Base-by-base conservation (phyloP, 306 rosid species). In the Castanopsis chinensis region DNA sequence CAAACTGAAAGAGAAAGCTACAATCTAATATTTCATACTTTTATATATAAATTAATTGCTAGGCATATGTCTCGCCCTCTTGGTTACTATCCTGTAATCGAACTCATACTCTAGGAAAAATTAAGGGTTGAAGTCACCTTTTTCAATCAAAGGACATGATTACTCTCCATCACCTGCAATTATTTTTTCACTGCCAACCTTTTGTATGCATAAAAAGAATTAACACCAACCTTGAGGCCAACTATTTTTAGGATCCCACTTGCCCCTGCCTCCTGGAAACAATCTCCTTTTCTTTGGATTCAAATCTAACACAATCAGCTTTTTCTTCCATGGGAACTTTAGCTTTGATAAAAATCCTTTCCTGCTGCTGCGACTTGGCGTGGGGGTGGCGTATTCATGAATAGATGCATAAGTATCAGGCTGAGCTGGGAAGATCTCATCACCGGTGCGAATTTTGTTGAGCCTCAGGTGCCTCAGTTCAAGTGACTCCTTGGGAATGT, bases 201-300 rank as follows among this genome's bases (percentile, higher is more conserved):
- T n/a, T n/a, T 7, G 20, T 4, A 51, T 27, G 49, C 57, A 10
- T 55, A 53, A 19, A 35, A n/a, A 45, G 25, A 56, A 71, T 79
- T 64, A 90, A 57, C 92, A 84, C 96, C 97, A 94, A 30, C 97
- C 96, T 9, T 90, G 82, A 73, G 98, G 94, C 96, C 94, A 92
- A 82, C 90, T 89, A 9, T 80, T 86, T n/a, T 55, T 75, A 79
- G 78, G 83, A 81, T 94, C 90, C 69, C 82, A 57, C 58, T 78
- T 87, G 0, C 43, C 43, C 43, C 43, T 37, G 43, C 43, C 43
- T 37, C 43, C 7, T 6, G 90, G 92, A 70, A 87, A 13, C 89
- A 90, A 82, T 61, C 55, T 73, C 45, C 18, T 83, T 67, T 60
- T 91, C 84, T 65, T 87, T 1, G 79, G 49, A 41, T 33, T 79